phyloP scores from a whole-genome alignment of 2,329 filamentous ascomycete species.

The Aschersonia sp. region DNA sequence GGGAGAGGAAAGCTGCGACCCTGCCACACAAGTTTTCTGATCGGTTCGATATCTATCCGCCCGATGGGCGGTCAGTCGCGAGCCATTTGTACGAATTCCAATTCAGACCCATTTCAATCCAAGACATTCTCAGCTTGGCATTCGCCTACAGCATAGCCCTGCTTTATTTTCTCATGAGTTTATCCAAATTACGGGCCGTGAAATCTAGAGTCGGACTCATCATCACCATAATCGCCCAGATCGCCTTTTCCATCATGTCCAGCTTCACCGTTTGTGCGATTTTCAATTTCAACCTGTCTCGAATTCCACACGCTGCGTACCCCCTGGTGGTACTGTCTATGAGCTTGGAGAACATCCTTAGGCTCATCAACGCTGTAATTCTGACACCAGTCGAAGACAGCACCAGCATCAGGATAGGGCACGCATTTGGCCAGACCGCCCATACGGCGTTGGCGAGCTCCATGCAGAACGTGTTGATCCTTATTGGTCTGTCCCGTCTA shows the following conservation, averaged over 20 bases:
- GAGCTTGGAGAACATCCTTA: slow-evolving; percentile 66
- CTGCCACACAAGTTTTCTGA: slow-evolving; percentile 33
- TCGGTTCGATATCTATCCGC: slow-evolving; percentile 52
- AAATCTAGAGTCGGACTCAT: slow-evolving; percentile 64
- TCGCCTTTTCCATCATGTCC: slow-evolving; percentile 57
- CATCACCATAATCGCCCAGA: slow-evolving; percentile 54
- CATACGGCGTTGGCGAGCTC: slow-evolving; percentile 55
- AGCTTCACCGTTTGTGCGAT: slow-evolving; percentile 70
- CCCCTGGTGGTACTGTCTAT: slow-evolving; percentile 64
- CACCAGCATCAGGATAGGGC: slow-evolving; percentile 54
- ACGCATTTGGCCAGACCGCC: slow-evolving; percentile 60
- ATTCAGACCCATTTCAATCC: slow-evolving; percentile 56
- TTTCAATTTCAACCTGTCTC: slow-evolving; percentile 59
- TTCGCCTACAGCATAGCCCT: slow-evolving; percentile 50
- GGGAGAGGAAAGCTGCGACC: slow-evolving; percentile 43
- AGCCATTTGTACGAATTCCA: slow-evolving; percentile 65
- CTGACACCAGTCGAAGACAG: slow-evolving; percentile 54
- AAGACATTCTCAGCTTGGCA: slow-evolving; percentile 49
- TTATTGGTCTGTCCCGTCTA: slow-evolving; percentile 49
- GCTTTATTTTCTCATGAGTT: slow-evolving; percentile 49
- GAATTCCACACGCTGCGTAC: slow-evolving; percentile 60
- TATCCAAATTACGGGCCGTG: slow-evolving; percentile 57
- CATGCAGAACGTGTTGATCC: slow-evolving; percentile 51
- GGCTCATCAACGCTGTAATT: slow-evolving; percentile 65
- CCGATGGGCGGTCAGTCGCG: slow-evolving; percentile 34